Evolutionary conservation across 257 asterid species (phyloP).

Genomic region (Lithospermum erythrorhizon): DNA sequence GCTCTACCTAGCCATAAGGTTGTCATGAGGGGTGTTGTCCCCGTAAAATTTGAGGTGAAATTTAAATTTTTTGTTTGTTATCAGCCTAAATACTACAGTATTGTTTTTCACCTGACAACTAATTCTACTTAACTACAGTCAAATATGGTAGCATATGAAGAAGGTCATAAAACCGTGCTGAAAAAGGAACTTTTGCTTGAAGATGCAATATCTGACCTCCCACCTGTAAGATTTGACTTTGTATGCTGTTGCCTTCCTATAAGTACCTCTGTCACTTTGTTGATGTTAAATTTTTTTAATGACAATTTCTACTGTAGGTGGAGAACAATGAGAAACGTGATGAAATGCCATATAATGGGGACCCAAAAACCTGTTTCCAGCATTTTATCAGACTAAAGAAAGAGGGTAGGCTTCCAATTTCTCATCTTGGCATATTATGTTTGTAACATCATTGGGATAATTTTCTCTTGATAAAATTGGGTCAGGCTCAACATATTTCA

Average conservation of each 20-base stretch:
- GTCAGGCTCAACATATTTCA: too few species aligned
- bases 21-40: slow-evolving; percentile 32
- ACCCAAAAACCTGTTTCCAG: slow-evolving; percentile 49
- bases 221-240: slow-evolving; percentile 19
- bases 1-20: slow-evolving; percentile 37
- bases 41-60: slow-evolving; percentile 30
- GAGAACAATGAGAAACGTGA: slow-evolving; percentile 46
- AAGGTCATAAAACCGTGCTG: slow-evolving; percentile 6
- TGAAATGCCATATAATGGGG: slow-evolving; percentile 36
- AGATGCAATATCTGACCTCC: slow-evolving; percentile 36
- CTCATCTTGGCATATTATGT: too few species aligned
- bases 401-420: slow-evolving; percentile 43
- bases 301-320: slow-evolving; percentile 28
- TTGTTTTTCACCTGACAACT: background rate
- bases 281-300: background rate
- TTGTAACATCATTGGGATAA: too few species aligned
- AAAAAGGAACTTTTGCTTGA: slow-evolving; percentile 21
- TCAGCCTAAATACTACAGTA: background rate
- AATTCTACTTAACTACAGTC: slow-evolving; percentile 16
- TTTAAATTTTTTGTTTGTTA: background rate
- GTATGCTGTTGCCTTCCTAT: background rate
- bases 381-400: slow-evolving; percentile 39
- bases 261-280: background rate
- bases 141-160: slow-evolving; percentile 20
- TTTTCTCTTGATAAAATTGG: background rate